Base-by-base conservation (phyloP, 306 rosid genomes). In the barrel medic (Medicago truncatula) region DNA sequence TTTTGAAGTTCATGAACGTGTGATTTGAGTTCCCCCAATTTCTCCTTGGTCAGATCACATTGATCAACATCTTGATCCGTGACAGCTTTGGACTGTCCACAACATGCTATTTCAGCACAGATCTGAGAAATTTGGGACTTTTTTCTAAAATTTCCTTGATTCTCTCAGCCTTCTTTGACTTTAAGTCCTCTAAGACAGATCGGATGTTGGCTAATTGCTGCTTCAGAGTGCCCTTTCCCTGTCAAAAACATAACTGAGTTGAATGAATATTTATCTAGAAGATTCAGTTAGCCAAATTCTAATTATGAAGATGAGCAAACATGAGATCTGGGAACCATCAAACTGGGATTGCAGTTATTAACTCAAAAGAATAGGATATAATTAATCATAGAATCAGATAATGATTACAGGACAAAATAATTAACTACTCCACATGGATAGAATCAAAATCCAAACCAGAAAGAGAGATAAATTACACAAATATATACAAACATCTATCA, bases 1-100 rank as follows among this genome's bases (percentile, higher is more conserved):
- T 71, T 85, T 74, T 85, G 96, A 83, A 94, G 94, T 76, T 94
- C 98, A 56, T 87, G 85, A 46, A 94, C 93, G 50, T 88, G 93
- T 2, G 87, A 79, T 79, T 86, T 87, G 50, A 89, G 96, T 83
- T 90, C 96, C 18, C 82, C 86, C 86, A 91, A 76, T 87, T 83
- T 87, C 86, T 84, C 90, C 43, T 74, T 47, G 41, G 93, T 87
- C 78, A 94, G 76, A 74, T 91, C 88, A 46, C 43, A 3, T 75
- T 85, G 89, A 38, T 81, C 50, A 49, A 76, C 67, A 70, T 85
- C 76, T 16, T 78, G 82, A 76, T 86, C 90, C 13, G 56, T 67
- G 74, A 43, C 67, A 77, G 71, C 75, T 58, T 75, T 70, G 62
- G 86, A 70, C 68, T 66, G 85, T 47, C 78, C 87, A 25, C 67